Evolutionary conservation across 129 eudicot genomes (phyloP).

Genomic region (Daucus carota): DNA sequence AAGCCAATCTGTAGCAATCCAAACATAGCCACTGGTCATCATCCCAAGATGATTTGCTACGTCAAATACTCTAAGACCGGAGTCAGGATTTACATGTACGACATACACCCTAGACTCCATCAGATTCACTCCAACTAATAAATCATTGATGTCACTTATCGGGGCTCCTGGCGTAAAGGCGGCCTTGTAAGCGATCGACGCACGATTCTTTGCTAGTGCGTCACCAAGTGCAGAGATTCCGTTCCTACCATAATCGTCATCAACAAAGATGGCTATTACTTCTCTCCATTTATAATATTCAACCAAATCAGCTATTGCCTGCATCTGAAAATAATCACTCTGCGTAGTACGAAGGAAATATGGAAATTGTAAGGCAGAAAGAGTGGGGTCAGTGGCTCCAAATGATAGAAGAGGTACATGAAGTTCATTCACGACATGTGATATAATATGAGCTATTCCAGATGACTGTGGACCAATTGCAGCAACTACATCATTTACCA

Average conservation of each 20-base stretch:
- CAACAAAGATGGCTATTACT: slow-evolving; percentile 68
- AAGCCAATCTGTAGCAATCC: slow-evolving; percentile 98
- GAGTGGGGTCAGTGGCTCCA: slow-evolving; percentile 91
- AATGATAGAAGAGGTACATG: slow-evolving; percentile 80
- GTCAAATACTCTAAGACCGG: slow-evolving; percentile 56
- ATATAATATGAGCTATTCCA: slow-evolving; percentile 80
- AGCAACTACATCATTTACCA: slow-evolving; percentile 80
- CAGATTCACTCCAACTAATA: slow-evolving; percentile 53
- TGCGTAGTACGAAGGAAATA: slow-evolving; percentile 74
- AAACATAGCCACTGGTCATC: slow-evolving; percentile 66
- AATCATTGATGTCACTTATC: slow-evolving; percentile 26
- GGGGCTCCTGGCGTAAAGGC: slow-evolving; percentile 63
- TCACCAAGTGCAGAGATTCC: slow-evolving; percentile 70
- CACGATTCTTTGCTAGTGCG: slow-evolving; percentile 65
- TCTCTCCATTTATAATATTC: slow-evolving; percentile 68
- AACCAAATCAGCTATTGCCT: slow-evolving; percentile 66
- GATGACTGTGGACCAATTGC: slow-evolving; percentile 96
- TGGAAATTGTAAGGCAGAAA: slow-evolving; percentile 73
- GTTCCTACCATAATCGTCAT: slow-evolving; percentile 87
- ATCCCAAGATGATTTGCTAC: slow-evolving; percentile 69
- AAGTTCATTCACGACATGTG: slow-evolving; percentile 69
- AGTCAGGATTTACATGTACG: slow-evolving; percentile 86
- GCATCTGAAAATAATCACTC: slow-evolving; percentile 79
- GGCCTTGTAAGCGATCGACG: slow-evolving; percentile 71
- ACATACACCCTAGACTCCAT: slow-evolving; percentile 82